Evolutionary conservation across 371 early-diverging fungal species (phyloP).

Genomic region (Pancytospora philotis): DNA sequence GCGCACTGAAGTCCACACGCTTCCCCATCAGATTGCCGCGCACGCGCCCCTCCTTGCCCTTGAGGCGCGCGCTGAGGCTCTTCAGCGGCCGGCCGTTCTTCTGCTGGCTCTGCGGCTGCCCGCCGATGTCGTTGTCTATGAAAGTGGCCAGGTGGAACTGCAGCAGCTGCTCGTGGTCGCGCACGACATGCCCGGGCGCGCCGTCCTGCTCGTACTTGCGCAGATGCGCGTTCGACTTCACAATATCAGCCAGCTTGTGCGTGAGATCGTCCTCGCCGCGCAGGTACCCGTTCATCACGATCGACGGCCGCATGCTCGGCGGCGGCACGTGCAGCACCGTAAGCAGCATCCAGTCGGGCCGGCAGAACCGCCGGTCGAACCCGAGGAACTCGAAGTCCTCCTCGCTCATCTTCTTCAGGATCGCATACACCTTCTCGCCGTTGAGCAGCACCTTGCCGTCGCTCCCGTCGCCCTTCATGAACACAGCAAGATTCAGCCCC

Average conservation of each 20-base stretch:
- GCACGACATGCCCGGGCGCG: constrained; percentile 79
- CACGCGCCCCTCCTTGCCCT: constrained; percentile 97
- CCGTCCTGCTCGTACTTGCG: constrained; percentile 81
- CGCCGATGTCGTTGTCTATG: constrained; percentile 95
- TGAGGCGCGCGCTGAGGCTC: constrained; percentile 84
- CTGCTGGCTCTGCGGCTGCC: constrained; percentile 85
- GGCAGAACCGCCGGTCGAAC: constrained; percentile 73
- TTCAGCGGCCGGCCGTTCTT: constrained; percentile 88
- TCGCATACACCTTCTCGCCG: constrained; percentile 68
- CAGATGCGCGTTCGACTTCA: constrained; percentile 84
- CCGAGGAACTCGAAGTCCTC: constrained; percentile 80
- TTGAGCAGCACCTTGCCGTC: constrained; percentile 63
- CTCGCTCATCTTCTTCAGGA: constrained; percentile 77
- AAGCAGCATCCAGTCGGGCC: constrained; percentile 95
- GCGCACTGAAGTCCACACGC: constrained; percentile 96
- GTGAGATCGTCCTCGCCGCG: constrained; percentile 93
- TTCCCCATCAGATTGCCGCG: constrained; percentile 99
- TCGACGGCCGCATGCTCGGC: constrained; percentile 92
- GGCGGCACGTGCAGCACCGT: constrained; percentile 89
- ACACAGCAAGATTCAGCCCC: constrained; percentile 71
- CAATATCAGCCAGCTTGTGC: constrained; percentile 77
- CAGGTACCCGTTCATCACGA: constrained; percentile 80
- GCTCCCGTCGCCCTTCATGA: constrained; percentile 55
- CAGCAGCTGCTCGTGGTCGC: constrained; percentile 80
- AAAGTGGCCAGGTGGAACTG: constrained; percentile 95